Percentiles rank a stretch among this genome's conserved stretches.
Evolutionary conservation across 345 rosid genomes (phyloP).

Genomic region (Streptanthus diversifolius): DNA sequence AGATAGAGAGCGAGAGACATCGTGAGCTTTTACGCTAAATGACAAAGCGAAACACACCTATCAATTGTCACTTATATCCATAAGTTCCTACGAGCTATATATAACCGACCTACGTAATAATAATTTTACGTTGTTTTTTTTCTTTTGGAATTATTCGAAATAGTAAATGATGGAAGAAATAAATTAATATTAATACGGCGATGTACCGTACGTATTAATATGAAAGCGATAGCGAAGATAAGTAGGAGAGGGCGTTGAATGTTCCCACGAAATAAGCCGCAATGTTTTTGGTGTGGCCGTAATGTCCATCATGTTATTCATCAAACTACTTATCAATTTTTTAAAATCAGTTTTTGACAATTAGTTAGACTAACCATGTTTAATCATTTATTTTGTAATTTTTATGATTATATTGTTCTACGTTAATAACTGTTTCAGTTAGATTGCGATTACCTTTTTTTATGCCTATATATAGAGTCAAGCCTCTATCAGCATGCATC

Average conservation of each 20-base stretch:
- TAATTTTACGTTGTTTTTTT: background rate
- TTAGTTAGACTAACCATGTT: background rate
- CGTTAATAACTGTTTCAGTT: background rate
- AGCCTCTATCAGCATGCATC: background rate
- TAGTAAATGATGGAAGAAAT: background rate
- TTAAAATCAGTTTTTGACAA: background rate
- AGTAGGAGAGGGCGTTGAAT: background rate
- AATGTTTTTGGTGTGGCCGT: conserved; percentile 20
- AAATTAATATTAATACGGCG: background rate
- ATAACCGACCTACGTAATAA: conserved; percentile 20
- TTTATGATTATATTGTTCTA: background rate
- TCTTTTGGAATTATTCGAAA: background rate
- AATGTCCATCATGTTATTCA: conserved; percentile 19
- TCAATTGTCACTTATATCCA: background rate
- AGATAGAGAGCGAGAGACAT: conserved; percentile 27
- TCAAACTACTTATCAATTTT: conserved; percentile 15
- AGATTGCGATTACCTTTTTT: background rate
- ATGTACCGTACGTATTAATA: conserved; percentile 20
- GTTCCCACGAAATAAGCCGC: conserved; percentile 23
- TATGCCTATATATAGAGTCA: background rate
- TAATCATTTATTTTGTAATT: background rate
- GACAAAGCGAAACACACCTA: background rate
- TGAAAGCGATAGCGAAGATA: conserved; percentile 8
- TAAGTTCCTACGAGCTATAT: conserved; percentile 20
- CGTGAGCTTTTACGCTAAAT: background rate